Evolutionary conservation across 768 basidiomycete species (phyloP).

Genomic region (Mycena epipterygia): DNA sequence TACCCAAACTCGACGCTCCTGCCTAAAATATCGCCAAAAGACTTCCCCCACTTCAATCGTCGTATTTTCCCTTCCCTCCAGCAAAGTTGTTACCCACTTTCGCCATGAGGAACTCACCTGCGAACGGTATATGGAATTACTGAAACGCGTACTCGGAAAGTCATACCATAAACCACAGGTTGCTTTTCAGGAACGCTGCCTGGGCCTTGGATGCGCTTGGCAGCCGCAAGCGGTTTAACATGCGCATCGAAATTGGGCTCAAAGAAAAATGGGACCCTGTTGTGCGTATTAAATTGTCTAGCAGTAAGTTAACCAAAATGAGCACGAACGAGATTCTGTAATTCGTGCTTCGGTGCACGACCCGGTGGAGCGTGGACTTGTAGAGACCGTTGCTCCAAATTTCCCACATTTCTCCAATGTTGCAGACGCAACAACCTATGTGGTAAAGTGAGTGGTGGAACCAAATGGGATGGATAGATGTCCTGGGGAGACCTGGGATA

Average conservation of each 20-base stretch:
- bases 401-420: conserved; percentile 97
- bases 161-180: conserved; percentile 70
- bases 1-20: no score
- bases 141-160: background rate
- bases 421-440: conserved; percentile 80
- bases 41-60: conserved; percentile 24
- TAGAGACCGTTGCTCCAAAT: conserved; percentile 92
- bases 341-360: conserved; percentile 72
- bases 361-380: conserved; percentile 90
- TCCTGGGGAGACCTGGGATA: conserved; percentile 63
- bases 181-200: conserved; percentile 41
- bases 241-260: conserved; percentile 88
- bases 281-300: conserved; percentile 15
- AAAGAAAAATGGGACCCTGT: conserved; percentile 92
- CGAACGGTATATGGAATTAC: background rate
- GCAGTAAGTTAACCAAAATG: background rate
- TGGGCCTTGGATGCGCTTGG: conserved; percentile 58
- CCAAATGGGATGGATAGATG: background rate
- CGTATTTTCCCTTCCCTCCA: conserved; percentile 55
- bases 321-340: conserved; percentile 78
- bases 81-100: conserved; percentile 86
- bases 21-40: no score
- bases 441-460: background rate
- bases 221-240: conserved; percentile 75
- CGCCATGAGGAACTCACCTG: conserved; percentile 74